Evolutionary conservation across 2,329 filamentous ascomycete genomes (phyloP).

Genomic region (Rhytidhysteron rufulum): DNA sequence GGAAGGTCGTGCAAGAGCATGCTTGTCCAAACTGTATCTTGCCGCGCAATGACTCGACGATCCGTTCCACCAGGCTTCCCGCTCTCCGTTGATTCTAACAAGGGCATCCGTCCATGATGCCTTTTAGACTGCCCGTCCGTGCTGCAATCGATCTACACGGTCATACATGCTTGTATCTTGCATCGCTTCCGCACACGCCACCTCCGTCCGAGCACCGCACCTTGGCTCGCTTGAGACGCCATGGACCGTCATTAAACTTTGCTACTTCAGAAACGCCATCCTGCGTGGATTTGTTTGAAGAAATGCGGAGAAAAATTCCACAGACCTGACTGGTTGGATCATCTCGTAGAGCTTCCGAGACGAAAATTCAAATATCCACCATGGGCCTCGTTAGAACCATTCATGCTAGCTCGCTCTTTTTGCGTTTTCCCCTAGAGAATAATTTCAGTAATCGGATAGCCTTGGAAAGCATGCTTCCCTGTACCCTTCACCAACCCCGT

Average conservation of each 20-base stretch:
- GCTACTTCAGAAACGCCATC: neutral
- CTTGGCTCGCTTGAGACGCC: conserved; percentile 26
- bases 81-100: conserved; percentile 22
- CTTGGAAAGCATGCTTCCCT: conserved; percentile 11
- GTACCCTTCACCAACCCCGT: neutral
- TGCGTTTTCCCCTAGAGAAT: neutral
- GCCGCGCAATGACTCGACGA: conserved; percentile 15
- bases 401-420: neutral
- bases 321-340: conserved; percentile 8
- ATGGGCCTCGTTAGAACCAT: neutral
- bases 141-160: conserved; percentile 31
- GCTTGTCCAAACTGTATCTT: conserved; percentile 3
- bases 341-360: conserved; percentile 7
- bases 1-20: conserved; percentile 12
- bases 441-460: neutral
- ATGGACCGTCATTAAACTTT: conserved; percentile 20
- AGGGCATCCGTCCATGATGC: conserved; percentile 16
- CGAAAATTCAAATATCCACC: conserved; percentile 1
- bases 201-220: conserved; percentile 21
- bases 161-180: conserved; percentile 31
- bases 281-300: conserved; percentile 2
- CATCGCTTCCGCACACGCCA: conserved; percentile 34
- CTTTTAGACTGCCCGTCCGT: conserved; percentile 26
- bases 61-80: conserved; percentile 34
- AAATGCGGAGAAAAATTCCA: conserved; percentile 4